Conservation (phyloP, 1,139 yeast genomes). For the Candida frijolesensis region DNA sequence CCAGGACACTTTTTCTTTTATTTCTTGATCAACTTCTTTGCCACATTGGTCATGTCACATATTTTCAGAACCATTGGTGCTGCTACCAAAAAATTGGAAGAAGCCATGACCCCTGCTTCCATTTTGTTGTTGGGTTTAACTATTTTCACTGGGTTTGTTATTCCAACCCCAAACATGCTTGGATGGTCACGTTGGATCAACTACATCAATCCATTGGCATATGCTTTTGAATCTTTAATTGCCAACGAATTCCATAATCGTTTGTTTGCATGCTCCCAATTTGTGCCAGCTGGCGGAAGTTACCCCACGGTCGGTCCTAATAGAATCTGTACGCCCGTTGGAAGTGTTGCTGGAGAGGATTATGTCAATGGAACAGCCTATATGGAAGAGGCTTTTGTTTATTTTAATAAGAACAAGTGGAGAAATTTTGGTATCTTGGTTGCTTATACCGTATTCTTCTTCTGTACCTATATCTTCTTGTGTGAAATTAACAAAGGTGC, state of each 20-base stretch:
- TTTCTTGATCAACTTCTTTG: constrained; percentile 44
- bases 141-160: constrained; percentile 61
- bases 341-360: constrained; percentile 58
- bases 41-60: constrained; percentile 56
- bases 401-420: constrained; percentile 68
- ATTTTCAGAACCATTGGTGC: constrained; percentile 65
- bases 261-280: constrained; percentile 48
- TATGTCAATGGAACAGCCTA: constrained; percentile 62
- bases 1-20: constrained; percentile 66
- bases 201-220: constrained; percentile 58
- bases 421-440: constrained; percentile 75
- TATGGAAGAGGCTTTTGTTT: constrained; percentile 46
- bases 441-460: constrained; percentile 57
- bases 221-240: constrained; percentile 58
- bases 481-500: constrained; percentile 74
- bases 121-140: constrained; percentile 52
- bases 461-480: constrained; percentile 54
- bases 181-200: constrained; percentile 69
- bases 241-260: constrained; percentile 55
- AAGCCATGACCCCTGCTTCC: constrained; percentile 67
- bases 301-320: constrained; percentile 22
- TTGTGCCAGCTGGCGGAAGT: constrained; percentile 53
- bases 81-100: constrained; percentile 52
- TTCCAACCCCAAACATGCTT: constrained; percentile 58
- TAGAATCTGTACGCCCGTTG: constrained; percentile 63